These are phyloP conservation scores for Pythium aristosporum DNA, from an alignment of 352 stramenopile genomes.

Conservation along the genomic window DNA sequence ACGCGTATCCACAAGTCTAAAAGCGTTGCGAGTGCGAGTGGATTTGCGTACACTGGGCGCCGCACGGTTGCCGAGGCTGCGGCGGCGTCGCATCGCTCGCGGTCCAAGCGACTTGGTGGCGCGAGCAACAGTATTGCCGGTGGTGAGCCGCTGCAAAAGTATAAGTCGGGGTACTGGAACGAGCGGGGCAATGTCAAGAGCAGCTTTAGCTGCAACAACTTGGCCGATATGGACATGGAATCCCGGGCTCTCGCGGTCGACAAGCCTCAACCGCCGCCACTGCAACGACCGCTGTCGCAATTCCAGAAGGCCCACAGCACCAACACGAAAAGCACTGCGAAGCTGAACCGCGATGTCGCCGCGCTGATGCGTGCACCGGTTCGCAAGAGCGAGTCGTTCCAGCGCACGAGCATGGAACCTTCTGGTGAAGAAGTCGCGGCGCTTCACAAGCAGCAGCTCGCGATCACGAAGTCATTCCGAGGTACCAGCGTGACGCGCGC, in stretches of 20 bases:
- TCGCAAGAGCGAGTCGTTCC: constrained; percentile 54
- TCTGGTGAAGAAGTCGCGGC: constrained; percentile 31
- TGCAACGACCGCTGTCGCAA: constrained; percentile 13
- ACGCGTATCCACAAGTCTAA: constrained; percentile 56
- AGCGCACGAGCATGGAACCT: constrained; percentile 28
- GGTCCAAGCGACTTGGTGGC: constrained; percentile 40
- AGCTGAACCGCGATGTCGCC: constrained; percentile 29
- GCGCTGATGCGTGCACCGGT: constrained; percentile 32
- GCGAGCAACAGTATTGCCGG: constrained; percentile 13
- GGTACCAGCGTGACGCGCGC: constrained; percentile 24
- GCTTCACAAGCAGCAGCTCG: constrained; percentile 42
- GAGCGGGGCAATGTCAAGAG: constrained; percentile 67
- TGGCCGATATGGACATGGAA: constrained; percentile 71
- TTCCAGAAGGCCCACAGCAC: constrained; percentile 39
- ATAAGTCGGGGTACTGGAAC: constrained; percentile 73
- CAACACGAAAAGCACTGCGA: constrained; percentile 36
- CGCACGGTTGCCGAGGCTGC: constrained; percentile 64
- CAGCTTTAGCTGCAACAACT: constrained; percentile 83
- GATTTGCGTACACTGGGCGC: constrained; percentile 44
- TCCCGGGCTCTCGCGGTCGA: constrained; percentile 45
- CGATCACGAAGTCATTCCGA: constrained; percentile 38
- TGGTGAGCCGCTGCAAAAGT: constrained; percentile 35
- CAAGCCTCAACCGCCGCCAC: constrained; percentile 5
- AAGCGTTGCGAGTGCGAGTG: constrained; percentile 50
- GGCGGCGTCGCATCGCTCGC: constrained; percentile 61